These are phyloP conservation scores for Aegilops sharonensis DNA, from an alignment of 176 grass and related monocot species.

Conservation along the genomic window DNA sequence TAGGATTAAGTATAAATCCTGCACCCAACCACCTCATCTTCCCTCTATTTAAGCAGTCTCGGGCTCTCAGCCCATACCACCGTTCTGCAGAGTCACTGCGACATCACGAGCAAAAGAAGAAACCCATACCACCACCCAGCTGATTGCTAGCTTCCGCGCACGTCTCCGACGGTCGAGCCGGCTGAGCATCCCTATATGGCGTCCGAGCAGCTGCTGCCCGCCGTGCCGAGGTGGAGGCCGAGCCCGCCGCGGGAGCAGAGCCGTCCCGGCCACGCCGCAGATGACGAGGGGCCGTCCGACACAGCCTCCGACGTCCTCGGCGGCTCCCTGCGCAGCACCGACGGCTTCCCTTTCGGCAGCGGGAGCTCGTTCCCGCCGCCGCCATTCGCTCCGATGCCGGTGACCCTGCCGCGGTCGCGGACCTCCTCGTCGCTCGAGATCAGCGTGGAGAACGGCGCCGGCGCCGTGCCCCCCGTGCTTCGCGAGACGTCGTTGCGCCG, in stretches of 20 bases:
- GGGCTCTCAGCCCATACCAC: neutral
- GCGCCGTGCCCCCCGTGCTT: neutral
- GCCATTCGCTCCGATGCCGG: constrained; percentile 2
- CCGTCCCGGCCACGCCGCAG: neutral
- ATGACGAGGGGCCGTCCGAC: neutral
- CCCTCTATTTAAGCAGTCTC: constrained; percentile 36
- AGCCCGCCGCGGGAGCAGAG: constrained; percentile 27
- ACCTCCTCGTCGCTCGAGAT: constrained; percentile 27
- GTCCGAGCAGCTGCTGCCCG: constrained; percentile 11
- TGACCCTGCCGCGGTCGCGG: neutral
- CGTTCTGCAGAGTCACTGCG: neutral
- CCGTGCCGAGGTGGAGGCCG: constrained; percentile 74
- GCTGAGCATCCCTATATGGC: constrained; percentile 23
- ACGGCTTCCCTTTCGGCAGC: constrained; percentile 62
- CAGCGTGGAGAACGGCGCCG: neutral
- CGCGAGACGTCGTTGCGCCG: constrained; percentile 38
- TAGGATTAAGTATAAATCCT: neutral
- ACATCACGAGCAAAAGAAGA: neutral
- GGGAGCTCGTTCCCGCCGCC: constrained; percentile 22
- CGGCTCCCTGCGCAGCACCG: constrained; percentile 35
- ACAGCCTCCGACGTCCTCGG: constrained; percentile 3
- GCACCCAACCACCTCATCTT: neutral
- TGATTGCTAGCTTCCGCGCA: neutral
- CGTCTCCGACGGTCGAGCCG: neutral
- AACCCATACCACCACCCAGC: neutral